Evolutionary conservation across 257 asterid genomes (phyloP).

Genomic region (Lantana camara): DNA sequence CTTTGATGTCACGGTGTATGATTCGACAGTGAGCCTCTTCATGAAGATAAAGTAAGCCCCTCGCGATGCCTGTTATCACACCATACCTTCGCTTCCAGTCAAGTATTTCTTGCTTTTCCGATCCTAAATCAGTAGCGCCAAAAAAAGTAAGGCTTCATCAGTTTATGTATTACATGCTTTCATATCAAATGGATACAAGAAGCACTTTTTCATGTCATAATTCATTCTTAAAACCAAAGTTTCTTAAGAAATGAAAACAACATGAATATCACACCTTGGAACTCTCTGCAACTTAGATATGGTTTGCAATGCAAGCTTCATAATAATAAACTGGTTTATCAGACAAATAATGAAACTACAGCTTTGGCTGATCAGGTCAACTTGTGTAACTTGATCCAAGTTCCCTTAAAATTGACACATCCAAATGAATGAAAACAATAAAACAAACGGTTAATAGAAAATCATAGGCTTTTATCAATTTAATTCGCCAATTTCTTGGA

Average conservation of each 20-base stretch:
- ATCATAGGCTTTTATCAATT: neutral
- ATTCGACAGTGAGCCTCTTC: slow-evolving; percentile 76
- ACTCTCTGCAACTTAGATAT: neutral
- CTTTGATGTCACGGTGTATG: slow-evolving; percentile 87
- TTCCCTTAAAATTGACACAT: neutral
- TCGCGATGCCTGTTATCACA: slow-evolving; percentile 71
- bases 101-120: slow-evolving; percentile 41
- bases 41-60: slow-evolving; percentile 80
- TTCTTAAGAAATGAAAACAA: neutral
- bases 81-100: slow-evolving; percentile 73
- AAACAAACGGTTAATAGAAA: neutral
- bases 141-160: neutral
- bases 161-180: too few species aligned
- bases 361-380: neutral
- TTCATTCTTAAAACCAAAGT: neutral
- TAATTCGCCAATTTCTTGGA: neutral
- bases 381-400: neutral
- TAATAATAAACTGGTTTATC: neutral
- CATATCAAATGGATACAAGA: too few species aligned
- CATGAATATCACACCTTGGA: neutral
- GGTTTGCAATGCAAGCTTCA: slow-evolving; percentile 3
- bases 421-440: neutral
- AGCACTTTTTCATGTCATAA: neutral
- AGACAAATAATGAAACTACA: neutral
- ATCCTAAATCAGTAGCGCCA: slow-evolving; percentile 41